Base-by-base conservation (phyloP, 495 filamentous ascomycete species). In the Penicillium verhagenii region DNA sequence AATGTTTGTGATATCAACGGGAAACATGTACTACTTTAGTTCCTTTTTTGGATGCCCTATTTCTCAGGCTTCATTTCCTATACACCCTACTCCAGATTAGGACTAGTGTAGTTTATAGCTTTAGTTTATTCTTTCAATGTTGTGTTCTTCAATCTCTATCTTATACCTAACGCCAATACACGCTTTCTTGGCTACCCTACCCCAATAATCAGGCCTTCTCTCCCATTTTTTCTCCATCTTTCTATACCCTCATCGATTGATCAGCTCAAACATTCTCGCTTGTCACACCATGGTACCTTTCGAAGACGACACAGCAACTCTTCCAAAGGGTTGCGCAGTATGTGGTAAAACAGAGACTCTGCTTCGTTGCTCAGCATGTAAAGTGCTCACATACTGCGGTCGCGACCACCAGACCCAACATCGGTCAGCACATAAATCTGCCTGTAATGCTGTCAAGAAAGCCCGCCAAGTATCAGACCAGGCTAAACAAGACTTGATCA, bases 341-440 rank as follows among this genome's bases (percentile, higher is more conserved):
- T 72, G 69, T 50, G 60, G 58, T 14, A 59, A 52, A 6, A 44
- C 16, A 21, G 56, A 61, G 13, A 53, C 61, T 25, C 59, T 70
- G 9, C 38, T 47, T 7, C 65, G 62, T 16, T 83, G 79, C 55
- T 47, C 60, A 23, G 67, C 56, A 31, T 84, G 81, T 58, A 72
- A 70, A 52, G 67, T 72, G 5, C 57, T 73, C 24, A 46, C 53
- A 16, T 84, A 84, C 59, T 83, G 81, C 56, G 58, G 66, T 48
- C 53, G 56, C 13, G 72, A 67, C 7, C 79, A 82, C 57, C 77
- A 82, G 56, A 42, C 44, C 23, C 37, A 59, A 7, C 46, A 84
- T 52, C 55, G 70, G 23, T 42, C 60, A 6, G 40, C 25, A 6
- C 80, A 84, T 61, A 73, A 77, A 53, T 25, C 54, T 8, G 60